Evolutionary conservation across 768 basidiomycete genomes (phyloP), one percentile per base, ranked within the genome.

Genomic region (Leccinellum albellum): DNA sequence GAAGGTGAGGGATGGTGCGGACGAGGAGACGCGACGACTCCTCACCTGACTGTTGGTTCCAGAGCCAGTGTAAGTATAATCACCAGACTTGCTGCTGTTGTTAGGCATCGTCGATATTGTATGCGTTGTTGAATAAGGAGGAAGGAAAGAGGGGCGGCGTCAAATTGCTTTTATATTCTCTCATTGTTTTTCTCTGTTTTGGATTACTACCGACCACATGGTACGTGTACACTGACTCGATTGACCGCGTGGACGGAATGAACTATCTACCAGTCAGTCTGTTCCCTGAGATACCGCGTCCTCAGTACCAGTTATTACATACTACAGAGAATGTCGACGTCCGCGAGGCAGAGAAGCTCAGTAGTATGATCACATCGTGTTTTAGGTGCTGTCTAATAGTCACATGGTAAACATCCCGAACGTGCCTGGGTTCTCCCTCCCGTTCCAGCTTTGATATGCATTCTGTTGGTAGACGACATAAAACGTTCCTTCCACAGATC

Each of bases 11-110:
- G 13, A 10, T 54, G 42, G 17, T 0, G 21, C 7, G 7, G 15
- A 4, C 20, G n/a, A 50, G 23, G 49, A 21, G 47, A 40, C 54
- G 2, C 4, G 46, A 56, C 21, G 17, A 57, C 73, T n/a, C 56
- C 73, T n/a, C 52, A 81, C 84, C 70, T 80, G 75, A 54, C 64
- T 69, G 69, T 86, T 86, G 44, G 78, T 82, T 14, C 84, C 82
- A 55, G 70, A 74, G 13, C 80, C 73, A 8, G 74, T 80, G 61
- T 78, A 77, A 32, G 67, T 68, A 64, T 79, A 81, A 6, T 58
- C 66, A 32, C 70, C 70, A 49, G 63, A 59, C 5, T 60, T 64
- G 51, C 52, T 56, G 23, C 48, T 35, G 17, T 66, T 57, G 46
- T 20, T 56, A 12, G 67, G 50, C 67, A 65, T 67, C 20, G 26